phyloP scores from a whole-genome alignment of 23 red algal genomes.

The Chondrus crispus region DNA sequence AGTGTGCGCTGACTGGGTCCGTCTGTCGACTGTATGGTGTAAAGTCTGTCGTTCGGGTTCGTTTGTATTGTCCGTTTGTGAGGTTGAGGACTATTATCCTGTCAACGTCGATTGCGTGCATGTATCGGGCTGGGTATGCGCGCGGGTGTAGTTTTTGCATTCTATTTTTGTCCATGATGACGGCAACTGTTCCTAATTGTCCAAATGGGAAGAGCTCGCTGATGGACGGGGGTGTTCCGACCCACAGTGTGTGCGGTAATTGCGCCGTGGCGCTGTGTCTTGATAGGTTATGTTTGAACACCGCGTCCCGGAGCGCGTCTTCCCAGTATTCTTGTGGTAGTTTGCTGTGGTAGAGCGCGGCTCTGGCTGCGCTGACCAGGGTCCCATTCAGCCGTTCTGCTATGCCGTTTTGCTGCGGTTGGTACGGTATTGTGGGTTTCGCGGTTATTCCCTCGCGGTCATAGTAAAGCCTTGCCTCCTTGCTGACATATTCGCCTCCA shows the following conservation, averaged over 20 bases:
- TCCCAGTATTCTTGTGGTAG: neutral
- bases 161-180: neutral
- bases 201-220: neutral
- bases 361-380: neutral
- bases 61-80: neutral
- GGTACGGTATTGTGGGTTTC: neutral
- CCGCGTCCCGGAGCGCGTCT: neutral
- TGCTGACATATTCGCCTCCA: neutral
- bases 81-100: neutral
- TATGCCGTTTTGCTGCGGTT: constrained; percentile 9
- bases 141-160: neutral
- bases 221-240: neutral
- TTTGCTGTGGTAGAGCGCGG: neutral
- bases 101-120: neutral
- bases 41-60: constrained; percentile 5
- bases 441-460: neutral
- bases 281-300: neutral
- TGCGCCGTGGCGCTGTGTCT: neutral
- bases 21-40: neutral
- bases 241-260: neutral
- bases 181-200: neutral
- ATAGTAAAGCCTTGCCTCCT: neutral
- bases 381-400: neutral
- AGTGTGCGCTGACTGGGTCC: neutral
- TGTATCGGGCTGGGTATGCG: neutral